phyloP scores from a whole-genome alignment of 2,329 filamentous ascomycete species.

The Triangularia setosa region DNA sequence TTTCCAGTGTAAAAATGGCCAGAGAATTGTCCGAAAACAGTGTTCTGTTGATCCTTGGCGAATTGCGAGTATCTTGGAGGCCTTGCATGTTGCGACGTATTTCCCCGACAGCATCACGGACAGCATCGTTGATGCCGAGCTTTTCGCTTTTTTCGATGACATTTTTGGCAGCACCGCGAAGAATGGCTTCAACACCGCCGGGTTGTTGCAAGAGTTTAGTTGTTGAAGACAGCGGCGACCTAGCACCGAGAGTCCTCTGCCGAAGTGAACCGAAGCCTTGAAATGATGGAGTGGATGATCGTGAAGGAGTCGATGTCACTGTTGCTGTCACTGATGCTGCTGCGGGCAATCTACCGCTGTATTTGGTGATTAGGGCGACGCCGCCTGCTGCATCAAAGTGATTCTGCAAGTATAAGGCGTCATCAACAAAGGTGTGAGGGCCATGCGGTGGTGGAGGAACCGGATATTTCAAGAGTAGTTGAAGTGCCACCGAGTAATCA shows the following conservation, averaged over 20 bases:
- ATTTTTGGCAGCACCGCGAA: slow-evolving; percentile 73
- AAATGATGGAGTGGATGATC: slow-evolving; percentile 35
- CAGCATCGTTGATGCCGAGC: slow-evolving; percentile 74
- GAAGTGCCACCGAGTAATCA: slow-evolving; percentile 82
- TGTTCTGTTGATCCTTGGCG: slow-evolving; percentile 36
- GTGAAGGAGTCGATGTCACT: slow-evolving; percentile 21
- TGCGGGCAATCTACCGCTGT: slow-evolving; percentile 56
- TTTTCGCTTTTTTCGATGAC: slow-evolving; percentile 70
- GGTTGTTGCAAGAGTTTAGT: slow-evolving; percentile 50
- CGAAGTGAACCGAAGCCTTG: slow-evolving; percentile 36
- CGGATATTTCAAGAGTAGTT: slow-evolving; percentile 80
- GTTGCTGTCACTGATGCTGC: slow-evolving; percentile 13
- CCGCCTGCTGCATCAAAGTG: slow-evolving; percentile 62
- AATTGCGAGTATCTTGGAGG: slow-evolving; percentile 54
- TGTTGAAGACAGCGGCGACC: slow-evolving; percentile 45
- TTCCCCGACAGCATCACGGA: slow-evolving; percentile 77
- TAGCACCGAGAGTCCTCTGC: slow-evolving; percentile 38
- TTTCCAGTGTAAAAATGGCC: slow-evolving; percentile 53
- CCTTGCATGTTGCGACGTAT: slow-evolving; percentile 71
- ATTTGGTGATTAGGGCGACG: slow-evolving; percentile 63
- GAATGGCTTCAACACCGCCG: slow-evolving; percentile 62
- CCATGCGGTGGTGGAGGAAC: slow-evolving; percentile 57
- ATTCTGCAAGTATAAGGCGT: slow-evolving; percentile 70
- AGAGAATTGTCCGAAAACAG: slow-evolving; percentile 20
- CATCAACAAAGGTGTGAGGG: slow-evolving; percentile 77